Evolutionary conservation across 2,329 filamentous ascomycete genomes (phyloP).

Genomic region (Arthrinium phaeospermum): DNA sequence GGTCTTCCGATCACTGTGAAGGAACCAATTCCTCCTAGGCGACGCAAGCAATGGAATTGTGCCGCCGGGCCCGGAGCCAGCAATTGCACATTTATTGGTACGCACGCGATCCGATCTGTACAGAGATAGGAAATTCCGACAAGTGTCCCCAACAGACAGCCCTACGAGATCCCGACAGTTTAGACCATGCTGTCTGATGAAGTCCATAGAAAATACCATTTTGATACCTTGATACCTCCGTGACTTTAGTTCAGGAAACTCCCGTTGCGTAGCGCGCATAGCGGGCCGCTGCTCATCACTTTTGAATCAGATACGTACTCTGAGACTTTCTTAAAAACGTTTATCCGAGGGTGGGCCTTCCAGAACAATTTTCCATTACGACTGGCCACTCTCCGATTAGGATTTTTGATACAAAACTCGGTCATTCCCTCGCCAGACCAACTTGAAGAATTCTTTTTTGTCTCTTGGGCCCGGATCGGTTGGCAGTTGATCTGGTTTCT

Average conservation of each 20-base stretch:
- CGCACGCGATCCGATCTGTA: background rate
- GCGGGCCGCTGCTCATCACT: background rate
- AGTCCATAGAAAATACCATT: background rate
- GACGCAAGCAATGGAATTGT: background rate
- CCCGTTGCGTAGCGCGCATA: conserved; percentile 2
- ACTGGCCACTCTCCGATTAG: conserved; percentile 1
- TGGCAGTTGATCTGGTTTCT: conserved; percentile 21
- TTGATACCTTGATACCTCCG: background rate
- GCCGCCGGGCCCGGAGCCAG: background rate
- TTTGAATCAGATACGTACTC: background rate
- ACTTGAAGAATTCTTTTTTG: conserved; percentile 1
- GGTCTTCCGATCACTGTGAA: background rate
- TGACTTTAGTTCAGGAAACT: background rate
- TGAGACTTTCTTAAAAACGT: background rate
- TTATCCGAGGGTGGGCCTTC: conserved; percentile 10
- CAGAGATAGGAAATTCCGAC: background rate
- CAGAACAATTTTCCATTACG: conserved; percentile 12
- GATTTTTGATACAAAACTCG: conserved; percentile 11
- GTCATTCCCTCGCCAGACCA: background rate
- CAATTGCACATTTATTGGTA: background rate
- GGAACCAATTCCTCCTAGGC: background rate
- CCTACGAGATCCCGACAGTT: background rate
- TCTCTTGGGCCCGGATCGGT: conserved; percentile 20
- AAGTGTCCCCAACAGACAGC: background rate
- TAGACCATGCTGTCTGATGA: background rate